Evolutionary conservation across 768 basidiomycete species (phyloP), one percentile per base, ranked within the genome.

Genomic region (Tephrocybe rancida): DNA sequence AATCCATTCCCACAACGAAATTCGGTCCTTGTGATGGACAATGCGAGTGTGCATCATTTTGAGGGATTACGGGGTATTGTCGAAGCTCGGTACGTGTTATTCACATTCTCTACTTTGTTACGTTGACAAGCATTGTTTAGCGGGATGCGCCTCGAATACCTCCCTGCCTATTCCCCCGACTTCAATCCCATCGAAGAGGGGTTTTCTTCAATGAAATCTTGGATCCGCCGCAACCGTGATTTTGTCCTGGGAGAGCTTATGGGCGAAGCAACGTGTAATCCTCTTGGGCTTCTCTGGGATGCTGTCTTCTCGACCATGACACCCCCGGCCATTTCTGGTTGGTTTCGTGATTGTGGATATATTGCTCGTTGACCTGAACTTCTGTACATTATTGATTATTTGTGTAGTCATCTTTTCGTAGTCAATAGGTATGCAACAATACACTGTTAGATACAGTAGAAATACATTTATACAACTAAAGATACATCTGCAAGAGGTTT

Each of bases 21-120:
- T 30, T 71, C 66, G 11, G 71, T 75, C 10, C 56, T 75, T 37
- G 60, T 74, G 9, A 62, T 67, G 48, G 70, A 75, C 45, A 75
- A 74, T 57, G 68, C 45, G 19, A 34, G 30, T 24, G 27, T 35
- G 27, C 18, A 26, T 32, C 30, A 32, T 32, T 32, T 32, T 13
- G 30, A 32, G 30, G 30, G 30, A 10, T 44, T 44, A 14, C 42
- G 14, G 7, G 30, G 13, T 6, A 32, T 32, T 32, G 30, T 32
- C 13, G 30, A 32, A 37, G 59, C 34, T 22, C 53, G 54, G 47
- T 57, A 26, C n/a, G 34, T 48, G 21, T n/a, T n/a, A n/a, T n/a
- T n/a, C n/a, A n/a, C n/a, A 35, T 48, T 35, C 34, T 37, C 43
- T 16, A n/a, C 26, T 51, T 51, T 19, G 27, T n/a, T n/a, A 26